Percentiles rank a stretch among this genome's conserved stretches.
These are phyloP conservation scores for Plantago major DNA, from an alignment of 257 asterid species.

Conservation along the genomic window DNA sequence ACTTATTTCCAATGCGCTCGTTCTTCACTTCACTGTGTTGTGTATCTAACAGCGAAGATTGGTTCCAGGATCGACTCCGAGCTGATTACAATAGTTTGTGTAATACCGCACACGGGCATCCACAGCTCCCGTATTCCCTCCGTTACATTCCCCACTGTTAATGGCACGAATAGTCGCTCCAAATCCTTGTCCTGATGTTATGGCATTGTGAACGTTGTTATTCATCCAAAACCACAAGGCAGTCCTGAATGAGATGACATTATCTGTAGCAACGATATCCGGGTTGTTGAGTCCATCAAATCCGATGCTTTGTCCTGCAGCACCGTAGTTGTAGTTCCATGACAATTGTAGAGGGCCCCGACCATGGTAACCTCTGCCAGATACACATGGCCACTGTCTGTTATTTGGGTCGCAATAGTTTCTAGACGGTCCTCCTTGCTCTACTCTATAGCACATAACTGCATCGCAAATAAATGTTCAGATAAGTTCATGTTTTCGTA, in stretches of 20 bases:
- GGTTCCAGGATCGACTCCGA: not conserved
- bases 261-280: conserved; percentile 29
- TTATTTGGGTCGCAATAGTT: conserved; percentile 25
- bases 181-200: conserved; percentile 35
- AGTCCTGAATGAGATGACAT: conserved; percentile 30
- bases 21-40: too few relatives aligned
- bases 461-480: too few relatives aligned
- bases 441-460: conserved; percentile 25
- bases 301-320: too few relatives aligned
- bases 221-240: conserved; percentile 45
- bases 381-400: conserved; percentile 26
- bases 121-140: not conserved
- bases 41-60: not conserved
- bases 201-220: not conserved
- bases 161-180: conserved; percentile 37
- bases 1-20: too few relatives aligned
- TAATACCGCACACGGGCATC: not conserved
- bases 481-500: too few relatives aligned
- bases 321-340: too few relatives aligned
- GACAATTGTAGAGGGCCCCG: too few relatives aligned
- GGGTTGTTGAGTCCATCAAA: too few relatives aligned
- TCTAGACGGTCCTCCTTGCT: not conserved
- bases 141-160: conserved; percentile 26
- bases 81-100: conserved; percentile 1
- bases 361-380: conserved; percentile 25